Percentiles rank a stretch among this genome's conserved stretches.
Evolutionary conservation across 306 rosid genomes (phyloP).

Genomic region (Cajanus cajan): DNA sequence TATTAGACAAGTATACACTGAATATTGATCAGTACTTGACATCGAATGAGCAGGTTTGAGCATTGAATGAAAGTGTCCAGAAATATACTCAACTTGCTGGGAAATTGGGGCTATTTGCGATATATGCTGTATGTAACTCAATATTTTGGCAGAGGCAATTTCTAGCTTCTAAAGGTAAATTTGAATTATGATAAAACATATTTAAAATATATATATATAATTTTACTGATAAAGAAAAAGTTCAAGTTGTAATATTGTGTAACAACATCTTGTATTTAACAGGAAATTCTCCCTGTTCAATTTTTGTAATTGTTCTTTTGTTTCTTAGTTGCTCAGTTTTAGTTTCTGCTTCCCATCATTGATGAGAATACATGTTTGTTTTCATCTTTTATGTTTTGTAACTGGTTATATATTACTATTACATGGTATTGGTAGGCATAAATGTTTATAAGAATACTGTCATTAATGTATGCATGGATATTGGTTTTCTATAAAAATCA

Average conservation of each 20-base stretch:
- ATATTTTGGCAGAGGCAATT: conserved; percentile 3
- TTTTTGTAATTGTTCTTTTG: not conserved
- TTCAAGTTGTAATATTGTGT: not conserved
- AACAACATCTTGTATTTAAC: not conserved
- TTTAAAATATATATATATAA: not conserved
- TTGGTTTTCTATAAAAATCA: not conserved
- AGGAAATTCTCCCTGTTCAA: not conserved
- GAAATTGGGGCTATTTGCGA: not conserved
- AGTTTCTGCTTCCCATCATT: not conserved
- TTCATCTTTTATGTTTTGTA: conserved; percentile 6
- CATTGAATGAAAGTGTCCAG: conserved; percentile 3
- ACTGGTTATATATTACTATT: not conserved
- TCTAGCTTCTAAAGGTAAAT: conserved; percentile 11
- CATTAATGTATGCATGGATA: not conserved
- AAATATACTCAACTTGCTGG: not conserved
- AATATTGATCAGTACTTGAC: not conserved
- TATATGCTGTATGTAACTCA: not conserved
- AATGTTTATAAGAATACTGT: not conserved
- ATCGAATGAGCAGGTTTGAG: not conserved
- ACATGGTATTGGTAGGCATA: not conserved
- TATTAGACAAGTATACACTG: not conserved
- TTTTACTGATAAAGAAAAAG: not conserved
- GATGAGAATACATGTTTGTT: not conserved
- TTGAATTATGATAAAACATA: conserved; percentile 9
- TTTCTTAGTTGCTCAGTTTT: not conserved